Evolutionary conservation across 148 eudicot species (phyloP).

Genomic region (Vaccinium macrocarpon): DNA sequence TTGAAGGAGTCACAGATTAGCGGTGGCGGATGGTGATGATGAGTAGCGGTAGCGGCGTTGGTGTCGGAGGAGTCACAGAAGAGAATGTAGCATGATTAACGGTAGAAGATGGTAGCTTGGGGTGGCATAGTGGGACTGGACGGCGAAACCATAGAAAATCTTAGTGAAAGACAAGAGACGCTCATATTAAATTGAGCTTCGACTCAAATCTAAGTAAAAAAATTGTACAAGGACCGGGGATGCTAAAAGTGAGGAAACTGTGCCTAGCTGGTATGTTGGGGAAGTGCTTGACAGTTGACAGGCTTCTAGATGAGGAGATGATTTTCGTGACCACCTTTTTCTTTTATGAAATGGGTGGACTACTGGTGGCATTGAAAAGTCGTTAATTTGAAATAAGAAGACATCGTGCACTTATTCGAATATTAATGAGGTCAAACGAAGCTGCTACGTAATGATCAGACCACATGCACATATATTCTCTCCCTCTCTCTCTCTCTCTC

Average conservation of each 20-base stretch:
- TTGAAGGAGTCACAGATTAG: too few species aligned
- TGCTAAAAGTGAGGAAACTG: not conserved
- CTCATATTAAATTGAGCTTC: too few species aligned
- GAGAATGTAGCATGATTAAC: too few species aligned
- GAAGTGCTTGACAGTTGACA: conserved; percentile 5
- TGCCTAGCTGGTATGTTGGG: not conserved
- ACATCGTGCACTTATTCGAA: not conserved
- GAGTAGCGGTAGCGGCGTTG: too few species aligned
- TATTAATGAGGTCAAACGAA: not conserved
- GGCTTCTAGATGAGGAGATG: not conserved
- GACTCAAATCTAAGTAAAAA: too few species aligned
- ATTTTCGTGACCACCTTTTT: not conserved
- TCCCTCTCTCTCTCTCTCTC: too few species aligned
- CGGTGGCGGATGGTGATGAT: too few species aligned
- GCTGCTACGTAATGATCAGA: not conserved
- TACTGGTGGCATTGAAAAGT: not conserved
- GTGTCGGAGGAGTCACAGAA: too few species aligned
- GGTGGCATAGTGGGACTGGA: too few species aligned
- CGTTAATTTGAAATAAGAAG: not conserved
- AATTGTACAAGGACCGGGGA: not conserved
- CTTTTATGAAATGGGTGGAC: not conserved
- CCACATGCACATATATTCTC: not conserved
- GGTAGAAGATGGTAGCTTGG: too few species aligned
- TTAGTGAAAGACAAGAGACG: too few species aligned
- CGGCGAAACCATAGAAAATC: too few species aligned